Evolutionary conservation across 495 filamentous ascomycete species (phyloP).

Genomic region (Penicillium pancosmium): DNA sequence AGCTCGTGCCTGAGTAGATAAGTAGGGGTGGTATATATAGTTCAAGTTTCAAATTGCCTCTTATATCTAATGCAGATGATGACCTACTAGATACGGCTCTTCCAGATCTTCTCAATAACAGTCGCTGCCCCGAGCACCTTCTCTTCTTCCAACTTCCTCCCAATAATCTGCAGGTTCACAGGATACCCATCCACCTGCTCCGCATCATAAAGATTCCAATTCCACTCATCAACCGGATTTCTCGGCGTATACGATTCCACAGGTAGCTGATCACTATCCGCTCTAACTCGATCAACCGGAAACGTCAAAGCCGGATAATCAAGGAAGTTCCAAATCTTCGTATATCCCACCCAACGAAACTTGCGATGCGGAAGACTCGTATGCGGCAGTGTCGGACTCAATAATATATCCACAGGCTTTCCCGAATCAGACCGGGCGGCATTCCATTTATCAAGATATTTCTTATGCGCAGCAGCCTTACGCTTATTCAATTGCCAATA

Average conservation of each 20-base stretch:
- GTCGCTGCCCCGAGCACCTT: slow-evolving; percentile 50
- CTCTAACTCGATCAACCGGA: slow-evolving; percentile 55
- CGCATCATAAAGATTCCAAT: slow-evolving; percentile 51
- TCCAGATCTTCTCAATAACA: slow-evolving; percentile 44
- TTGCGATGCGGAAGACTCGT: slow-evolving; percentile 50
- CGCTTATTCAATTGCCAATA: slow-evolving; percentile 61
- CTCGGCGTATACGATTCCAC: slow-evolving; percentile 47
- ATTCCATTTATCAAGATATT: slow-evolving; percentile 60
- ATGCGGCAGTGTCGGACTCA: slow-evolving; percentile 56
- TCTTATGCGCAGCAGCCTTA: slow-evolving; percentile 53
- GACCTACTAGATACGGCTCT: background rate
- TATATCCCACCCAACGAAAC: slow-evolving; percentile 60
- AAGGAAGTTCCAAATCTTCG: slow-evolving; percentile 69
- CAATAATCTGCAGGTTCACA: slow-evolving; percentile 56
- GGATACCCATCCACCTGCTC: slow-evolving; percentile 45
- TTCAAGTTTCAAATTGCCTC: too few species aligned
- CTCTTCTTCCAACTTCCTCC: slow-evolving; percentile 57
- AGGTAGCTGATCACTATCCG: slow-evolving; percentile 47
- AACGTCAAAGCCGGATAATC: slow-evolving; percentile 63
- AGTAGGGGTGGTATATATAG: too few species aligned
- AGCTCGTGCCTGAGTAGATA: too few species aligned
- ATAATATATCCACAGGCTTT: slow-evolving; percentile 62
- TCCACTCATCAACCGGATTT: slow-evolving; percentile 54
- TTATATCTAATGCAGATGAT: too few species aligned
- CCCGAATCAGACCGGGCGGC: slow-evolving; percentile 46